Evolutionary conservation across 1,284 basidiomycete species (phyloP), one percentile per base, ranked within the genome.

Genomic region (Schizophyllum amplum): DNA sequence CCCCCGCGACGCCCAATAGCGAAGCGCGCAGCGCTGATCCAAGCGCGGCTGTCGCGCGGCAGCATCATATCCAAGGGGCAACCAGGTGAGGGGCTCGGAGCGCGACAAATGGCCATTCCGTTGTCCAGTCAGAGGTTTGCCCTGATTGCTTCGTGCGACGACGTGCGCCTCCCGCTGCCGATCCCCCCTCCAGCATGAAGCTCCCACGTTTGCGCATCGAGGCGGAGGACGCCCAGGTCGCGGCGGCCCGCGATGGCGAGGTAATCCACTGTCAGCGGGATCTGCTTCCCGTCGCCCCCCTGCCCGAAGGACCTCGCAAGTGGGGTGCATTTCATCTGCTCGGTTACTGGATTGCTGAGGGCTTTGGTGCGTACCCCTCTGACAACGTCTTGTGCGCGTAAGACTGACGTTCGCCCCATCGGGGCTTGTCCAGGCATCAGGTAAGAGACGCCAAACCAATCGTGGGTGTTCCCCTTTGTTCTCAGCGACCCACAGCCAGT

Each of bases 261-360:
- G 53, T 53, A 46, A 57, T 64, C 50, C 46, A 50, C 24, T 24
- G 49, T 24, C 58, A 59, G 50, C 57, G 57, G 7, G 63, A 64
- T 50, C 58, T 64, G 9, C 52, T 63, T 0, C 63, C 63, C 27
- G 63, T 60, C 25, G 52, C 48, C 20, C 59, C 52, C 22, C 50
- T 63, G 6, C 61, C 60, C 17, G 22, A 55, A 42, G 55, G 51
- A 42, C 61, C 57, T 23, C 58, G 63, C n/a, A 60, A 58, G 27
- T 64, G 63, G 63, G 57, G 33, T 6, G 52, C 58, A 22, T 46
- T 61, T 24, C 62, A 63, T 54, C 55, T 59, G 4, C 15, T 15
- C 51, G 63, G 64, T 5, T 66, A 66, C 49, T 66, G 65, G 65
- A 58, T 66, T 25, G 65, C 65, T 27, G 65, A 66, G 46, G 65